Evolutionary conservation across 495 filamentous ascomycete species (phyloP), one percentile per base, ranked within the genome.

Genomic region (Neurospora terricola): DNA sequence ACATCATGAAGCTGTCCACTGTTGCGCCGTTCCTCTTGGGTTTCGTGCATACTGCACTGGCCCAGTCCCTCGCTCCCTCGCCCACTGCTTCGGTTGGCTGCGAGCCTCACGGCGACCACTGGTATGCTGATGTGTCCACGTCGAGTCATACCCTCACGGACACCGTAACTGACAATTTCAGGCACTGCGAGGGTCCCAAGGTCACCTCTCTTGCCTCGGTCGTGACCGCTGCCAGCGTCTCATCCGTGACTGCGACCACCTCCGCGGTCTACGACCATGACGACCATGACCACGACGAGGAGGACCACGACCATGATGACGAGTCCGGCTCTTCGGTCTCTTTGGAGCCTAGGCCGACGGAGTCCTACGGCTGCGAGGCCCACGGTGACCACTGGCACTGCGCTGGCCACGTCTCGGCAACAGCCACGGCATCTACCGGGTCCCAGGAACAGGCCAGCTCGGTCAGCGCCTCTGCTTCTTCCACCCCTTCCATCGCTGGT

Each of bases 341-440:
- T 62, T 71, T 82, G 7, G 68, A 72, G 69, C 82, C 80, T 16
- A 79, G 75, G 70, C 82, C 80, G 3, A 82, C 81, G 11, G 82
- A 78, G 74, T 82, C 81, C 2, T 74, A 78, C 21, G 80, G 81
- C 40, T 83, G 82, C 68, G 73, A 78, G 27, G 42, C 80, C 14
- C 81, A 82, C 43, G 81, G 82, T 27, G 81, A 83, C 69, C 81
- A 83, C 72, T 83, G 80, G 82, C 81, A 83, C 70, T 83, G 82
- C 71, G 78, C 78, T 23, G 80, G 81, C 36, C 72, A 77, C 37
- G 72, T 70, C 40, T 72, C 77, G 5, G 78, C 78, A 4, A 43
- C 74, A 1, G n/a, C 40, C 34, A 76, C 73, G 21, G 5, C 48
- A 59, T 69, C 16, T 69, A 10, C 45, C 36, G 45, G 6, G 14